Conservation (phyloP, 805 yeast genomes). For the Priceomyces medius region DNA sequence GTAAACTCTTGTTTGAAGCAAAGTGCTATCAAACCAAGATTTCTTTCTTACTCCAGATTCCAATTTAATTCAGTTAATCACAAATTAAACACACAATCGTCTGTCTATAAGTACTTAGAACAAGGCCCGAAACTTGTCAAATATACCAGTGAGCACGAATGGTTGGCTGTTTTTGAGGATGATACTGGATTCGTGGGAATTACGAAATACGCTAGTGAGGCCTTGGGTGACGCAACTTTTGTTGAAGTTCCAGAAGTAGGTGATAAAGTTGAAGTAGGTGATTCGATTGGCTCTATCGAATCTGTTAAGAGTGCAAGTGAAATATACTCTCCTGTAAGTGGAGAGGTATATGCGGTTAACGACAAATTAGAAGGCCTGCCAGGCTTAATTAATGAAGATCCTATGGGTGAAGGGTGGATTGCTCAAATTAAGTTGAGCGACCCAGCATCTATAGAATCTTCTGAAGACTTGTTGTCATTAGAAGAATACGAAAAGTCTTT, state of each 20-base stretch:
- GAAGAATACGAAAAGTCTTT: slow-evolving; percentile 58
- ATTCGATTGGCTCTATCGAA: slow-evolving; percentile 89
- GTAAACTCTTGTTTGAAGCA: not conserved
- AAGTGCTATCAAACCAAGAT: slow-evolving; percentile 3
- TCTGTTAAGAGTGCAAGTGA: slow-evolving; percentile 93
- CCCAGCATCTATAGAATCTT: slow-evolving; percentile 32
- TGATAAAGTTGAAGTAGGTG: slow-evolving; percentile 63
- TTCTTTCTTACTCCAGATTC: slow-evolving; percentile 9
- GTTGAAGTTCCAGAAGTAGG: slow-evolving; percentile 85
- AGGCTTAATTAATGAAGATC: slow-evolving; percentile 78
- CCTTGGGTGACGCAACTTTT: slow-evolving; percentile 94
- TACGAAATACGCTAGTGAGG: slow-evolving; percentile 92
- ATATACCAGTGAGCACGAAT: slow-evolving; percentile 91
- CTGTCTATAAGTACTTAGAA: slow-evolving; percentile 37
- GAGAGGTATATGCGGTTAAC: slow-evolving; percentile 74
- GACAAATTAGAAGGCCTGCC: slow-evolving; percentile 66
- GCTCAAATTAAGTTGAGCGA: slow-evolving; percentile 62
- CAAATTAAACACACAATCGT: slow-evolving; percentile 37
- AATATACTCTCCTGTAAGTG: slow-evolving; percentile 83
- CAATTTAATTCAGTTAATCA: slow-evolving; percentile 31
- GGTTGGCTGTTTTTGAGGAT: slow-evolving; percentile 85
- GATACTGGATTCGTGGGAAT: slow-evolving; percentile 85
- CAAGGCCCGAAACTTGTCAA: slow-evolving; percentile 51
- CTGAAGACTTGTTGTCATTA: slow-evolving; percentile 49
- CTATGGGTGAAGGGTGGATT: slow-evolving; percentile 94